Evolutionary conservation across 202 grass and related monocot species (phyloP).

Genomic region (Brachypodium distachyon): DNA sequence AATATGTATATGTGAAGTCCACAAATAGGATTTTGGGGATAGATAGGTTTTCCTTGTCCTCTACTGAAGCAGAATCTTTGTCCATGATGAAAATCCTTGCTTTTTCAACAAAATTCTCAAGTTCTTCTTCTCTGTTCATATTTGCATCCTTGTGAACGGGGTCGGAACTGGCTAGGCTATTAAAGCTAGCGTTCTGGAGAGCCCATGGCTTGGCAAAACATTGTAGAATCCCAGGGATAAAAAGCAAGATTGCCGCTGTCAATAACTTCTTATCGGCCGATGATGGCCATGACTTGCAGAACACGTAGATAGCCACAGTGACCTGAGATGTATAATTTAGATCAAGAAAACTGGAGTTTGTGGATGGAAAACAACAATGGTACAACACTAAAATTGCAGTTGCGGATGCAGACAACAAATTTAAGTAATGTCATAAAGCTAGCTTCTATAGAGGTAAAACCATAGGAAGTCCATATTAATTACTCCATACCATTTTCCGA

Average conservation of each 20-base stretch:
- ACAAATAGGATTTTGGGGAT: background rate
- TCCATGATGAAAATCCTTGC: background rate
- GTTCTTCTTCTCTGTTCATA: background rate
- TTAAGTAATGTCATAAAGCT: no score
- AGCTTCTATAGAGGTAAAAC: no score
- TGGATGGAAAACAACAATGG: no score
- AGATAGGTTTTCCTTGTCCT: rapidly evolving
- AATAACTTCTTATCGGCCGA: background rate
- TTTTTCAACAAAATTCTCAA: background rate
- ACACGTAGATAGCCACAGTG: background rate
- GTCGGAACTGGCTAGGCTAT: background rate
- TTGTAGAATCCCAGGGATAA: background rate
- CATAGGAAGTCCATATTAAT: no score
- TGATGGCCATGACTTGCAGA: background rate
- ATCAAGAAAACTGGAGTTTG: background rate
- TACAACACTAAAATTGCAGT: no score
- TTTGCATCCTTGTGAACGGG: background rate
- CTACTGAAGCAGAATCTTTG: background rate
- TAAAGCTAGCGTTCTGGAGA: background rate
- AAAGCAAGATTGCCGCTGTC: background rate
- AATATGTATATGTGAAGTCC: background rate
- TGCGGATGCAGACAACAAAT: no score
- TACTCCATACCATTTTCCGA: no score
- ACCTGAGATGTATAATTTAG: background rate
- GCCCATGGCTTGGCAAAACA: background rate